Evolutionary conservation across 768 basidiomycete species (phyloP).

Genomic region (Hortiboletus campestris): DNA sequence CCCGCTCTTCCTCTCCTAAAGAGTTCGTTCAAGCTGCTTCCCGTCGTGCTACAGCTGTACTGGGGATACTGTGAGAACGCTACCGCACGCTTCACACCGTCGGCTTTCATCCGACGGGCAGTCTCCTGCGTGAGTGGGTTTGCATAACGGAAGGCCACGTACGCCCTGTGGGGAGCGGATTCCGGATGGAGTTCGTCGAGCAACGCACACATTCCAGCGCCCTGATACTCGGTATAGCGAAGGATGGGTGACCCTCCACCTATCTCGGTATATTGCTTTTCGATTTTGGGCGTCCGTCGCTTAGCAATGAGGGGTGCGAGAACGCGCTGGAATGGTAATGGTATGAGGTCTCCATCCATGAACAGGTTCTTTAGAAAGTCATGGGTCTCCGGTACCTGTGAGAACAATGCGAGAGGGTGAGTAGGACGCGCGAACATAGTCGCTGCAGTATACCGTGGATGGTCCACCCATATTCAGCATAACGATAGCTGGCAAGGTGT

Average conservation of each 20-base stretch:
- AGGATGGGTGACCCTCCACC: slow-evolving; percentile 98
- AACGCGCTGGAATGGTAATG: slow-evolving; percentile 85
- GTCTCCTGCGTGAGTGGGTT: slow-evolving; percentile 84
- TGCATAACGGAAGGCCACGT: slow-evolving; percentile 95
- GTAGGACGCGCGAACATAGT: not conserved
- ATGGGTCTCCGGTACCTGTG: slow-evolving; percentile 85
- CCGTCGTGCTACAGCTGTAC: slow-evolving; percentile 97
- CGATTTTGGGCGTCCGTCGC: slow-evolving; percentile 88
- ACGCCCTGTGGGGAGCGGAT: slow-evolving; percentile 93
- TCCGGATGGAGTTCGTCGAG: slow-evolving; percentile 93
- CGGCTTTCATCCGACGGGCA: slow-evolving; percentile 77
- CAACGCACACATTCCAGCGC: slow-evolving; percentile 83
- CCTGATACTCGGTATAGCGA: slow-evolving; percentile 84
- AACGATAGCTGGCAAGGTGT: slow-evolving; percentile 64
- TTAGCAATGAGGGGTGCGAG: slow-evolving; percentile 88
- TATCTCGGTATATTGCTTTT: slow-evolving; percentile 90
- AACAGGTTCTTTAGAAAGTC: slow-evolving; percentile 93
- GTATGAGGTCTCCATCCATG: slow-evolving; percentile 90
- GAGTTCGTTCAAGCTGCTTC: slow-evolving; percentile 94
- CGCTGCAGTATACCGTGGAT: slow-evolving; percentile 62
- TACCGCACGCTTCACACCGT: slow-evolving; percentile 88
- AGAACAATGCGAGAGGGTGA: slow-evolving; percentile 4
- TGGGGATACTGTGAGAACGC: slow-evolving; percentile 99
- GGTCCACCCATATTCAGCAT: slow-evolving; percentile 99
- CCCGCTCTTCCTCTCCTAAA: slow-evolving; percentile 64